These are phyloP conservation scores for Aureobasidium sp. DNA, from an alignment of 2,329 filamentous ascomycete genomes.

Conservation along the genomic window DNA sequence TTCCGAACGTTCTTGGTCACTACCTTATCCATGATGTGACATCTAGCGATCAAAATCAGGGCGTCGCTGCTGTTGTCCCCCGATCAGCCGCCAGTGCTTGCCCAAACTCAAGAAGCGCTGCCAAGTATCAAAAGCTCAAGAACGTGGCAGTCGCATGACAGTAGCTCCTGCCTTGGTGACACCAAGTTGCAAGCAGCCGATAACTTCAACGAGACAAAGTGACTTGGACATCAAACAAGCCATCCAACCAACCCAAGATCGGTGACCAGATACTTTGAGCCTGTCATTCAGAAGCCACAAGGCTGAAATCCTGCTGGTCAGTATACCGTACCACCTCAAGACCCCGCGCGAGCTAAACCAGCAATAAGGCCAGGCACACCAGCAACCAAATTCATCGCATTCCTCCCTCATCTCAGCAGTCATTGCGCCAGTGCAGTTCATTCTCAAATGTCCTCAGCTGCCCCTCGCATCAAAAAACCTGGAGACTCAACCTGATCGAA, in stretches of 20 bases:
- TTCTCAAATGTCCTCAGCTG: not conserved
- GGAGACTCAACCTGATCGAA: not conserved
- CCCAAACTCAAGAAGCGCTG: not conserved
- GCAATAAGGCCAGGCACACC: not conserved
- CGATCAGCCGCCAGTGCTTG: too few relatives aligned
- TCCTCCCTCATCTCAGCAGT: not conserved
- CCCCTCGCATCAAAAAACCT: not conserved
- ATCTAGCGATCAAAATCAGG: not conserved
- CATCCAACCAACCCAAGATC: not conserved
- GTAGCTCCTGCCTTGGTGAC: not conserved
- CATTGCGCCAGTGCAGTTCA: not conserved
- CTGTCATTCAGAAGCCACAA: not conserved
- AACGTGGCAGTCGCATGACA: not conserved
- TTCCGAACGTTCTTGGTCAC: too few relatives aligned
- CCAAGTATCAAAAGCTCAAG: not conserved
- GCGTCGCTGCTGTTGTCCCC: not conserved
- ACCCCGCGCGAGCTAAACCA: constrained; percentile 2
- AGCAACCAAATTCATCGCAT: not conserved
- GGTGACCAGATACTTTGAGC: not conserved
- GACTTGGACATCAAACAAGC: not conserved
- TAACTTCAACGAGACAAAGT: not conserved
- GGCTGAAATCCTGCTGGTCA: constrained; percentile 3
- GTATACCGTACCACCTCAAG: constrained; percentile 4
- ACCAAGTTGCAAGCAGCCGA: not conserved
- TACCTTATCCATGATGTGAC: too few relatives aligned